Evolutionary conservation across 352 stramenopile genomes (phyloP), one percentile per base, ranked within the genome.

Genomic region (Blastocystis sp.): DNA sequence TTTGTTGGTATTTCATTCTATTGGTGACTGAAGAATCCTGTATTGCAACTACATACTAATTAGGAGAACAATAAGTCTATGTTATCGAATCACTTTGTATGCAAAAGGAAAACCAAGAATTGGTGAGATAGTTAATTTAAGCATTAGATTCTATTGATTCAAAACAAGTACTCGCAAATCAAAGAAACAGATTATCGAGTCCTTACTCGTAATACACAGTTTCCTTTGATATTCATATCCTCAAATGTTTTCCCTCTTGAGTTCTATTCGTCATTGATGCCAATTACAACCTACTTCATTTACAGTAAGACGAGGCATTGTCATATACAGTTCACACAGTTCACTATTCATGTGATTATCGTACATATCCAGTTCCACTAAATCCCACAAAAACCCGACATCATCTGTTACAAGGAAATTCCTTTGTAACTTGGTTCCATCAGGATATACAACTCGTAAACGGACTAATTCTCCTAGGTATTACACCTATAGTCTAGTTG

Each of bases 381-480:
- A 35, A 44, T 84, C 51, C 53, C 66, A 44, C 73, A 84, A 7
- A 13, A 84, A 53, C 6, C n/a, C 73, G 11, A 84, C 44, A 6
- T 51, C n/a, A 48, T 84, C 73, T 6, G 24, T 51, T n/a, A 22
- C 1, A n/a, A 84, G 19, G 53, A 84, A 84, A 42, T 68, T 84
- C 51, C 73, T 19, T 30, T 84, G 73, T 37, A 84, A 51, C n/a
- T 84, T 84, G 15, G 73, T 84, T 64, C 73, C 73, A 44, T 84
- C 56, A 9, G 73, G 73, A 68, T 84, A 84, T 1, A 84, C 73
- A 13, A 84, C 44, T n/a, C 73, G 44, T 15, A 84, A 22, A 2
- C 73, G 73, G 3, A 84, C 48, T 15, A 84, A 69, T 27, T 66
- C 33, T 11, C 73, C 64, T 62, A 7, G 2, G 13, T n/a, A 62